Evolutionary conservation across 306 rosid genomes (phyloP).

Genomic region (Hippophae rhamnoides): DNA sequence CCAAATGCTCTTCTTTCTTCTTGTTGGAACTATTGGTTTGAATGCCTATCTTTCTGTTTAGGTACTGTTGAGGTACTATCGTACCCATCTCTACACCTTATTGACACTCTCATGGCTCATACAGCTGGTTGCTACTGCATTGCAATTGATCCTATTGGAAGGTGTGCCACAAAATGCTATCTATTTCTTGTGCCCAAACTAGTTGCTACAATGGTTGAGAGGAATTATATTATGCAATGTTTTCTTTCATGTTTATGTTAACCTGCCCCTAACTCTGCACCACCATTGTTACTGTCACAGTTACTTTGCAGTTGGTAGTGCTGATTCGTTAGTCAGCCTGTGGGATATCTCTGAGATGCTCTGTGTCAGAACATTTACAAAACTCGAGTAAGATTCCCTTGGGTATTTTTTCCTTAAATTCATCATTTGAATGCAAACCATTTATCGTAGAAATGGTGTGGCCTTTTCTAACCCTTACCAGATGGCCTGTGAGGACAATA

Average conservation of each 20-base stretch:
- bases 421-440: not conserved
- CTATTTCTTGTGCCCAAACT: conserved; percentile 6
- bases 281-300: conserved; percentile 29
- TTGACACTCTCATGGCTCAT: conserved; percentile 93
- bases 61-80: conserved; percentile 90
- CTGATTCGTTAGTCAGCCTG: conserved; percentile 90
- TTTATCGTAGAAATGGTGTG: not conserved
- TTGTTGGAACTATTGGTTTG: conserved; percentile 1
- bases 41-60: conserved; percentile 17
- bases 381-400: conserved; percentile 65
- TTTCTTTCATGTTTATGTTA: no score
- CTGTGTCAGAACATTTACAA: conserved; percentile 83
- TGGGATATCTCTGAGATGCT: conserved; percentile 97
- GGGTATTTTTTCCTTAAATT: not conserved
- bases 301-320: conserved; percentile 94
- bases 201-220: not conserved
- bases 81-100: conserved; percentile 80
- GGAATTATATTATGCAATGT: no score
- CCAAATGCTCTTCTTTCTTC: not conserved
- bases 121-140: conserved; percentile 98
- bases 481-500: conserved; percentile 95
- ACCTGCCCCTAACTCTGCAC: not conserved
- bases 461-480: conserved; percentile 23
- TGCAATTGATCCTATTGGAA: conserved; percentile 90
- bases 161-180: conserved; percentile 35